Base-by-base conservation (phyloP, 306 rosid genomes). In the Argentina anserina region DNA sequence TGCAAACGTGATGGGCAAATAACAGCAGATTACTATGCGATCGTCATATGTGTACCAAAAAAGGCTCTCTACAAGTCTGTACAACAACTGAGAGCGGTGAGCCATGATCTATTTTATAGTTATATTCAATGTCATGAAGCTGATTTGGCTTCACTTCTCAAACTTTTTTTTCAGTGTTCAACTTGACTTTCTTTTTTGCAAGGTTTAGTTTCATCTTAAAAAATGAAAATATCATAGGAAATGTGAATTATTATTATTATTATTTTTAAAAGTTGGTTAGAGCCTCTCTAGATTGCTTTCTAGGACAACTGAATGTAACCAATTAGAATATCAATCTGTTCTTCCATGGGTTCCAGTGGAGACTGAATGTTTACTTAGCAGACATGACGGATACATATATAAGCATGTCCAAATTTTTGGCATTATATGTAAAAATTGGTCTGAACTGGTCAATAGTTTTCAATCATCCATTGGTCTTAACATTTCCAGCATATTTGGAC, bases 21-120 rank as follows among this genome's bases (percentile, higher is more conserved):
- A 23, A 7, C 75, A 11, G 75, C 86, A 42, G 97, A 94, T 78
- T 91, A 88, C 87, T 94, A 81, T 62, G 99, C 97, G 71, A 86
- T 94, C 1, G 96, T 87, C 77, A 90, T 94, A 75, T 91, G 97
- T 31, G 97, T 94, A 67, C 96, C 96, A 26, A 88, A 91, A 81
- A 91, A 86, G 66, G 85, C 79, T 5, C 80, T 94, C 36, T 94
- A 94, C 89, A 89, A 94, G 80, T 88, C 96, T 53, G 87, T 94
- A 10, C 91, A 81, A 75, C 99, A 91, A 67, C 76, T 89, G 66
- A 85, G 99, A 84, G 95, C 87, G 76, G 99, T 94, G 80, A 91
- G 99, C 80, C 65, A 41, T 52, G 20, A 71, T 25, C 34, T 26
- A 26, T 18, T 34, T 18, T 8, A 28, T 37, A 33, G 18, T 4